Conservation (phyloP, 2,329 filamentous ascomycete species). For the Cordyceps farinosa region DNA sequence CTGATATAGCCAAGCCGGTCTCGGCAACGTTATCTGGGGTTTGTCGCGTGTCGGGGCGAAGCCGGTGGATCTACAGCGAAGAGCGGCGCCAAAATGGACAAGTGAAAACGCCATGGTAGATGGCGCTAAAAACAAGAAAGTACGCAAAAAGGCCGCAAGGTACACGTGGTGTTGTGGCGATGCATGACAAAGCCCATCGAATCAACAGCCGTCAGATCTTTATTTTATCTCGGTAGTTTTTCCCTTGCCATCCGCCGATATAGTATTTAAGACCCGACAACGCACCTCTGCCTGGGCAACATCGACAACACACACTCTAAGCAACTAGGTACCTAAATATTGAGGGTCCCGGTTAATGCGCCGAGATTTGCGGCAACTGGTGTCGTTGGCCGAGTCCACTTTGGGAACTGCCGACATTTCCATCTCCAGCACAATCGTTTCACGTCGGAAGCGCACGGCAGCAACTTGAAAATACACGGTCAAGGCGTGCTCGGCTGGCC, state of each 20-base stretch:
- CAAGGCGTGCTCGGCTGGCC: background rate
- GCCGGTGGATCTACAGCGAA: background rate
- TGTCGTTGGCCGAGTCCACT: too few relatives aligned
- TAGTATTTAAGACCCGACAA: background rate
- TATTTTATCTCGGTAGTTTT: background rate
- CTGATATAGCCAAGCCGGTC: too few relatives aligned
- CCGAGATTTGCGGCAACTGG: too few relatives aligned
- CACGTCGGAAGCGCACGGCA: background rate
- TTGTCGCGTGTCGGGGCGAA: too few relatives aligned
- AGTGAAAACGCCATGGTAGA: background rate
- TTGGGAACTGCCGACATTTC: background rate
- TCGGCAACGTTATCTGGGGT: background rate
- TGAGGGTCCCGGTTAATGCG: background rate
- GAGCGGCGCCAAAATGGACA: background rate
- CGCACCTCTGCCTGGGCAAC: background rate
- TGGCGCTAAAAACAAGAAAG: background rate
- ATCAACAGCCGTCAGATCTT: background rate
- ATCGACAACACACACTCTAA: background rate
- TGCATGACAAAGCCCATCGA: slow-evolving; percentile 3
- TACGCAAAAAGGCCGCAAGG: slow-evolving; percentile 12
- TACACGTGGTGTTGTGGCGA: background rate
- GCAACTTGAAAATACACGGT: background rate
- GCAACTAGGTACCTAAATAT: background rate
- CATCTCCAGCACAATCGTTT: background rate
- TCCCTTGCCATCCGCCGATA: background rate